Percentiles rank a stretch among this genome's conserved stretches.
Conservation (phyloP, 257 asterid genomes). For the Primulina huaijiensis region DNA sequence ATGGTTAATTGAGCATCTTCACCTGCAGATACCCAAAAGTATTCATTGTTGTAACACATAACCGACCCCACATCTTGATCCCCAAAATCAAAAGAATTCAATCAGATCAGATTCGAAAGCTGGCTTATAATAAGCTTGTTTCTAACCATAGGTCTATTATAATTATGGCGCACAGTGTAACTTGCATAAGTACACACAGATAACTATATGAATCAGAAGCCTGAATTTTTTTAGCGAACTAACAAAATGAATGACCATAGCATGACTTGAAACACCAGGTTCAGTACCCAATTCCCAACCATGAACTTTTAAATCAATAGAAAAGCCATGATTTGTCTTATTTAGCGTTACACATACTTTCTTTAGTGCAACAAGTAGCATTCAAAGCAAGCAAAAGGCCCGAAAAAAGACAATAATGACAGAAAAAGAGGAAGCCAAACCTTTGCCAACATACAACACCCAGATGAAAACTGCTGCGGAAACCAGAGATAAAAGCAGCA, state of each 20-base stretch:
- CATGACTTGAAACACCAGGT: background rate
- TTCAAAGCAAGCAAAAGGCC: conserved; percentile 7
- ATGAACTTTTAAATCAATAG: background rate
- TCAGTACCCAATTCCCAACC: background rate
- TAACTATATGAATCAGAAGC: background rate
- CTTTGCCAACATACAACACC: conserved; percentile 79
- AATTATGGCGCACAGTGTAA: background rate
- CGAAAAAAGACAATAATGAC: background rate
- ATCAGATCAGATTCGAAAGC: conserved; percentile 12
- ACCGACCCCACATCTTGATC: conserved; percentile 11
- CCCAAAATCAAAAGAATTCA: background rate
- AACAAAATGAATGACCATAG: background rate
- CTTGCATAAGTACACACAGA: background rate
- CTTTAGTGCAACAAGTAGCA: background rate
- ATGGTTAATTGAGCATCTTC: conserved; percentile 52
- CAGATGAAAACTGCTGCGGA: conserved; percentile 69
- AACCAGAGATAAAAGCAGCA: conserved; percentile 71
- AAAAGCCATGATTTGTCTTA: background rate
- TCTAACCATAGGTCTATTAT: background rate
- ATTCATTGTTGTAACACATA: background rate
- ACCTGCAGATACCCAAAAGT: conserved; percentile 43
- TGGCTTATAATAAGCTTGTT: background rate
- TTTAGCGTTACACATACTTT: background rate
- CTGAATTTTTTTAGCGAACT: background rate
- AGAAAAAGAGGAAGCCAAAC: conserved; percentile 35